phyloP scores from a whole-genome alignment of 176 grass and related monocot species.

The Rhynchospora breviuscula region DNA sequence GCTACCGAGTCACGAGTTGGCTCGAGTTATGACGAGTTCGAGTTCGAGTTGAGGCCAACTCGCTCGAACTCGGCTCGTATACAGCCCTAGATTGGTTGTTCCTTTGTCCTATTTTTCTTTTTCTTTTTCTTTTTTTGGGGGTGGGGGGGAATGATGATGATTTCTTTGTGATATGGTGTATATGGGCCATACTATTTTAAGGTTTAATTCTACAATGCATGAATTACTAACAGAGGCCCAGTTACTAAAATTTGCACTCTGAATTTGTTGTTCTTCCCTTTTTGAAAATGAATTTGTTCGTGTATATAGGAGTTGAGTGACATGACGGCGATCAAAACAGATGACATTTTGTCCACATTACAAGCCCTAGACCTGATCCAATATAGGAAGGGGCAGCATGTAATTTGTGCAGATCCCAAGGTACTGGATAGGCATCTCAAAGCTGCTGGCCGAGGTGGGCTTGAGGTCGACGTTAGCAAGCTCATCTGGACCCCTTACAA shows the following conservation, averaged over 20 bases:
- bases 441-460: slow-evolving; percentile 75
- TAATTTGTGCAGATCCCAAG: slow-evolving; percentile 92
- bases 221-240: background rate
- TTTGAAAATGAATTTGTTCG: background rate
- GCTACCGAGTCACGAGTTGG: too few relatives aligned
- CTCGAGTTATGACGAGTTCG: too few relatives aligned
- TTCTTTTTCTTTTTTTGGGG: background rate
- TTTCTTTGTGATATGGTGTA: background rate
- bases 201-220: background rate
- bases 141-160: background rate
- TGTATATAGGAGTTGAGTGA: slow-evolving; percentile 79
- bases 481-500: slow-evolving; percentile 99
- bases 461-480: slow-evolving; percentile 87
- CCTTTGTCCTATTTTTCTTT: background rate
- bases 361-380: slow-evolving; percentile 88
- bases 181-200: background rate
- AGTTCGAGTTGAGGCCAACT: too few relatives aligned
- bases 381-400: slow-evolving; percentile 92
- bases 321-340: slow-evolving; percentile 92
- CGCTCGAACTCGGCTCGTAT: too few relatives aligned
- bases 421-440: slow-evolving; percentile 91
- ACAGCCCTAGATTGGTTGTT: background rate
- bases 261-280: background rate
- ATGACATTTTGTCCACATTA: slow-evolving; percentile 84
- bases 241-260: background rate